Percentiles rank a stretch among this genome's conserved stretches.
These are phyloP conservation scores for Fusarium cicatricum DNA, from an alignment of 2,329 filamentous ascomycete genomes.

Conservation along the genomic window DNA sequence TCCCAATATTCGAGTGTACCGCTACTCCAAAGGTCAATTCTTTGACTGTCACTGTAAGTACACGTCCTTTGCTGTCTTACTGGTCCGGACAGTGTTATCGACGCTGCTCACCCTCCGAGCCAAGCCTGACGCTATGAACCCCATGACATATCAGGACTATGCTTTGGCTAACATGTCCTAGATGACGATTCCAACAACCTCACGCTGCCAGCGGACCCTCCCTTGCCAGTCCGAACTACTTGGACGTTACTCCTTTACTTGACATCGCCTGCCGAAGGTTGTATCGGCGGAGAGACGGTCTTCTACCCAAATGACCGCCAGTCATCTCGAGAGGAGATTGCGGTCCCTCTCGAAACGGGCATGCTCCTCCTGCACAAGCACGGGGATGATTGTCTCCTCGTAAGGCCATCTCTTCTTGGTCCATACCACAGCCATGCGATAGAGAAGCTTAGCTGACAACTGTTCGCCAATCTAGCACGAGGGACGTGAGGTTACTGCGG, in stretches of 20 bases:
- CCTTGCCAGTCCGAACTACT: conserved; percentile 66
- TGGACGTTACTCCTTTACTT: conserved; percentile 93
- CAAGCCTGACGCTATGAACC: neutral
- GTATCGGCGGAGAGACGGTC: conserved; percentile 86
- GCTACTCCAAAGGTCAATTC: conserved; percentile 86
- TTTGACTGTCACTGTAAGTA: conserved; percentile 89
- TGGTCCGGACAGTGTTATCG: neutral
- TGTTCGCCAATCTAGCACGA: conserved; percentile 67
- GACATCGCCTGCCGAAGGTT: conserved; percentile 77
- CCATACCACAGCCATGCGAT: neutral
- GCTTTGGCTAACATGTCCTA: conserved; percentile 47
- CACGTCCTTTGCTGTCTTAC: neutral
- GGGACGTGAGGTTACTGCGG: conserved; percentile 77
- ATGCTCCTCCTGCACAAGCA: conserved; percentile 89
- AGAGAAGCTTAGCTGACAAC: conserved; percentile 7
- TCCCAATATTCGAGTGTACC: conserved; percentile 88
- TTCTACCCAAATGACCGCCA: conserved; percentile 80
- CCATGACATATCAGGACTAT: neutral
- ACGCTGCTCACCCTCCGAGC: too few species aligned
- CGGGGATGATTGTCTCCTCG: conserved; percentile 85
- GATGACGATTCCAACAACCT: conserved; percentile 89
- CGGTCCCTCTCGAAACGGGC: conserved; percentile 80
- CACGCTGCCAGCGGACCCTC: conserved; percentile 54
- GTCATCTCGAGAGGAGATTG: conserved; percentile 69
- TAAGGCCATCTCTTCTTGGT: conserved; percentile 46